Conservation (phyloP, 164 flowering plant species). For the Vitis rotundifolia region DNA sequence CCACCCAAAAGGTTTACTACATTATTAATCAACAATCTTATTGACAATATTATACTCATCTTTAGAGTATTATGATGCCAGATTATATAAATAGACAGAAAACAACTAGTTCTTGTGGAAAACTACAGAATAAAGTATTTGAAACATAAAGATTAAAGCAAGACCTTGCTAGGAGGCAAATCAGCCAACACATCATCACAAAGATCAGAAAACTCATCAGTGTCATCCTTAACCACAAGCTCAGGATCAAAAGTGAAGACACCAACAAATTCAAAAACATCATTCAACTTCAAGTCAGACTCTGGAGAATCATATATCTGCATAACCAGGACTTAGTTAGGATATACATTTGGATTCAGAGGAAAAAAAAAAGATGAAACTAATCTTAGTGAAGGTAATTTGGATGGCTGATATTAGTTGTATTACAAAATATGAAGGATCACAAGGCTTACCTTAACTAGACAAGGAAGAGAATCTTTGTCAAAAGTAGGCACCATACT, state of each 20-base stretch:
- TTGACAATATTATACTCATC: too few species aligned
- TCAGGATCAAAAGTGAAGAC: constrained; percentile 74
- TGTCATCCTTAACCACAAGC: constrained; percentile 30
- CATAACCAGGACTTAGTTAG: constrained; percentile 9
- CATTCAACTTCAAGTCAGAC: constrained; percentile 82
- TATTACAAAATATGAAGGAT: background rate
- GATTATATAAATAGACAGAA: too few species aligned
- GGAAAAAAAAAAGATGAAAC: background rate
- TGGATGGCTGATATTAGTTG: background rate
- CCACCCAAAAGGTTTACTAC: too few species aligned
- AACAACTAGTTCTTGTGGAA: too few species aligned
- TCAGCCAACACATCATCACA: constrained; percentile 49
- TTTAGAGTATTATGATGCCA: too few species aligned
- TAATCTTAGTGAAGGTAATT: too few species aligned
- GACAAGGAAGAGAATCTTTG: constrained; percentile 50
- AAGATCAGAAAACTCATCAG: constrained; percentile 38
- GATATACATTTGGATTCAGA: background rate
- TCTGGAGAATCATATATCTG: constrained; percentile 88
- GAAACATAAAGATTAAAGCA: background rate
- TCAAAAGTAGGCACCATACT: constrained; percentile 23
- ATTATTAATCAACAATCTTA: too few species aligned
- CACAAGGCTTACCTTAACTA: constrained; percentile 67
- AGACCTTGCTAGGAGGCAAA: constrained; percentile 69
- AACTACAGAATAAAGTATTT: background rate
- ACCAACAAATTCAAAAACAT: constrained; percentile 90